Evolutionary conservation across 352 stramenopile species (phyloP), one percentile per base, ranked within the genome.

Genomic region (Phytophthora macrochlamydospora): DNA sequence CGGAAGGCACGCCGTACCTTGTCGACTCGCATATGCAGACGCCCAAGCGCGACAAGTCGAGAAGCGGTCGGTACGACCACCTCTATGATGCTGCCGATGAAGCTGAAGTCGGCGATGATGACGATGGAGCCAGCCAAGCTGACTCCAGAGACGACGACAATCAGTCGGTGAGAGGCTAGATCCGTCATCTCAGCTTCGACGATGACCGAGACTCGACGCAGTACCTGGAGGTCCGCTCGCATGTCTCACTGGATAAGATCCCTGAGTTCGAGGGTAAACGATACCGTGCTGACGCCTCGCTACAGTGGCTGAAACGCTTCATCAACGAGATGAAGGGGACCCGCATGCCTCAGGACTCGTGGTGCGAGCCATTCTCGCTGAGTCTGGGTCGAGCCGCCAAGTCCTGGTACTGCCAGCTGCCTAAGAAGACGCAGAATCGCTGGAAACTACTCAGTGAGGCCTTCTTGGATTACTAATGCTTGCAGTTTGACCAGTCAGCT

Each of bases 281-380:
- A 0, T 51, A 45, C 8, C 46, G 29, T 2, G 32, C 48, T 2
- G 57, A 64, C 1, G 28, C 14, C 1, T 50, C 32, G 3, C n/a
- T 64, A 13, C 35, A 57, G 24, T 64, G 57, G 46, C 4, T 64
- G 3, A 64, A 64, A 5, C 37, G 48, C 2, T 64, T 64, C 46
- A 64, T 56, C 28, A 57, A 64, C 11, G 57, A 64, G 57, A 64
- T 64, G 48, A 64, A 64, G 24, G 57, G 46, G 12, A 57, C 57
- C 13, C 38, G 49, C 7, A 37, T 37, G 33, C 12, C 57, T 2
- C 46, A 64, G 13, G 28, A 53, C 24, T 30, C 13, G n/a, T 64
- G 57, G 57, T 64, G 28, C 9, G 46, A 57, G 30, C 48, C 57
- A 1, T 64, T 56, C 48, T 56, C 57, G 1, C 49, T 43, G 1